A percentile compares a stretch with the other conserved stretches of the same genome.
These are phyloP conservation scores for Scenedesmus sp. DNA, from an alignment of 163 green algal genomes.

Conservation along the genomic window DNA sequence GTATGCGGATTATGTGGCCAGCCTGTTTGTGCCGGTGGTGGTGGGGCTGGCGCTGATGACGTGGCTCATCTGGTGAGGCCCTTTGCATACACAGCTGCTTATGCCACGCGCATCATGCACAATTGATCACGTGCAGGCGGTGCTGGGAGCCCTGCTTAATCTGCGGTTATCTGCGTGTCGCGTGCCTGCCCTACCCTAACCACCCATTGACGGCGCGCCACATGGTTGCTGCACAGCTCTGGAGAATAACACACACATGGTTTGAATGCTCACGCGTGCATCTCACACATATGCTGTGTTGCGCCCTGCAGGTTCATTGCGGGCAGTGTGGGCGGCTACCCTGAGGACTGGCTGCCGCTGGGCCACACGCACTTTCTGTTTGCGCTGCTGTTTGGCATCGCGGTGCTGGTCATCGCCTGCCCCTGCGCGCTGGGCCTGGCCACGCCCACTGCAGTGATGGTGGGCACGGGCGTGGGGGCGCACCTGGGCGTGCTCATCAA, in stretches of 20 bases:
- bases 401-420: slow-evolving; percentile 98
- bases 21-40: slow-evolving; percentile 85
- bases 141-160: no score
- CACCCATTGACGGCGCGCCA: no score
- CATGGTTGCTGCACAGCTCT: no score
- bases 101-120: background rate
- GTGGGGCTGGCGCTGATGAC: slow-evolving; percentile 76
- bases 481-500: slow-evolving; percentile 93
- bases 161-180: no score
- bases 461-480: slow-evolving; percentile 82
- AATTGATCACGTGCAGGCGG: no score
- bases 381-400: slow-evolving; percentile 93
- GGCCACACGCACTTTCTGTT: slow-evolving; percentile 93
- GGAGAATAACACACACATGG: no score
- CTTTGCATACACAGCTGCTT: background rate
- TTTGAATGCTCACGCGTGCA: background rate
- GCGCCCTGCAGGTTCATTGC: slow-evolving; percentile 62
- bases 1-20: slow-evolving; percentile 89
- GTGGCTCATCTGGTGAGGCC: slow-evolving; percentile 69
- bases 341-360: slow-evolving; percentile 59
- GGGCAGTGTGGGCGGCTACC: slow-evolving; percentile 54
- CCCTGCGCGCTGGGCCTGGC: slow-evolving; percentile 98
- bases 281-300: background rate
- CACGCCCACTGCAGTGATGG: slow-evolving; percentile 99
- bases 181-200: no score